These are phyloP conservation scores for Gnomoniopsis smithogilvyi DNA, from an alignment of 2,329 filamentous ascomycete species.

Conservation along the genomic window DNA sequence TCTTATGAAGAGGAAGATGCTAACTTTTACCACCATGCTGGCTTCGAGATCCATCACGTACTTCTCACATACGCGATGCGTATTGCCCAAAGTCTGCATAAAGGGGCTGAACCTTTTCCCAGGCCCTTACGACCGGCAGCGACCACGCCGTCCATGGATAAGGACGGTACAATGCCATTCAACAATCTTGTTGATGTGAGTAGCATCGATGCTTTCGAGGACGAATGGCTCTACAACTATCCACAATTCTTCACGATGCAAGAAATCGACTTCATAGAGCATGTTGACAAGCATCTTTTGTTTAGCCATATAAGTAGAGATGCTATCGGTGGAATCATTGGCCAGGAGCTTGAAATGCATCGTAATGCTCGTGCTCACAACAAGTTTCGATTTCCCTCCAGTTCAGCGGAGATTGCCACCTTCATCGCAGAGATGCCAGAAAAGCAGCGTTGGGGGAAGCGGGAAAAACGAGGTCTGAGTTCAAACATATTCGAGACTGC, in stretches of 20 bases:
- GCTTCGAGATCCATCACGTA: constrained; percentile 2
- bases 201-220: constrained; percentile 15
- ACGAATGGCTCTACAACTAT: constrained; percentile 22
- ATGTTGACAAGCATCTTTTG: too few relatives aligned
- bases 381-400: too few relatives aligned
- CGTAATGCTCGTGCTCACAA: too few relatives aligned
- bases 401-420: not conserved
- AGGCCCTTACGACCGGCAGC: too few relatives aligned
- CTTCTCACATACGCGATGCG: not conserved
- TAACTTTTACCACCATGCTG: not conserved
- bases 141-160: too few relatives aligned
- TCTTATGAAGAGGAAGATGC: not conserved
- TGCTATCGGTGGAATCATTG: not conserved
- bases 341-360: not conserved
- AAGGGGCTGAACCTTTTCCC: too few relatives aligned
- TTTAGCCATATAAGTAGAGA: not conserved
- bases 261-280: not conserved
- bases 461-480: not conserved
- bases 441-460: not conserved
- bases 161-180: not conserved
- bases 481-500: fast-evolving
- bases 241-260: constrained; percentile 15
- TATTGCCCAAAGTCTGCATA: not conserved
- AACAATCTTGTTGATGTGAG: constrained; percentile 12
- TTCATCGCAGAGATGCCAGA: not conserved